A percentile compares a stretch with the other conserved stretches of the same genome.
Evolutionary conservation across 805 yeast genomes (phyloP).

Genomic region (Saccharomycopsis fermentans): DNA sequence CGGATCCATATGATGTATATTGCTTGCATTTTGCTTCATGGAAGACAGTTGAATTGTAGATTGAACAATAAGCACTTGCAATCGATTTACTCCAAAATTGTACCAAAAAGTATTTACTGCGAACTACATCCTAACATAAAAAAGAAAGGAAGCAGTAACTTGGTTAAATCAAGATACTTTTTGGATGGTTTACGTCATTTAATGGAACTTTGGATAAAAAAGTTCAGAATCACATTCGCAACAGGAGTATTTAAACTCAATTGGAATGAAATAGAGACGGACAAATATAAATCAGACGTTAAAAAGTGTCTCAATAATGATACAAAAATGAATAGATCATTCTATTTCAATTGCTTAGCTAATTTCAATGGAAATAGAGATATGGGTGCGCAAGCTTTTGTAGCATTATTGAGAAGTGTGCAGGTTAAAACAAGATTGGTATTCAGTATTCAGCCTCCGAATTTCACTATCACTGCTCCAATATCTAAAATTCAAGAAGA

Average conservation of each 20-base stretch:
- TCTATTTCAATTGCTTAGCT: constrained; percentile 35
- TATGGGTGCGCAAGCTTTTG: constrained; percentile 79
- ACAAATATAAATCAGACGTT: constrained; percentile 28
- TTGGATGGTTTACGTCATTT: constrained; percentile 68
- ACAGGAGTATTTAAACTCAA: constrained; percentile 30
- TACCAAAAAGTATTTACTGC: constrained; percentile 38
- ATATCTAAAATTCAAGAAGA: background rate
- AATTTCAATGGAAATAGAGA: constrained; percentile 63
- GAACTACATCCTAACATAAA: constrained; percentile 40
- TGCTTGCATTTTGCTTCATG: constrained; percentile 54
- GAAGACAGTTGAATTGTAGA: constrained; percentile 65
- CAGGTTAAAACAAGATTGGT: constrained; percentile 67
- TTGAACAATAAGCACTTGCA: constrained; percentile 41
- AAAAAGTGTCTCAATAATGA: constrained; percentile 20
- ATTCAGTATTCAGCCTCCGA: constrained; percentile 85
- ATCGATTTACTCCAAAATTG: constrained; percentile 30
- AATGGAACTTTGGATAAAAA: constrained; percentile 49
- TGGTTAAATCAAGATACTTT: constrained; percentile 53
- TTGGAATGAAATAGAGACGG: constrained; percentile 36
- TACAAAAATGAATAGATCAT: constrained; percentile 23
- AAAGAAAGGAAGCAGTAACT: constrained; percentile 27
- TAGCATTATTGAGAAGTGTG: constrained; percentile 58
- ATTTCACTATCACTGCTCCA: constrained; percentile 39
- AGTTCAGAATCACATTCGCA: constrained; percentile 38
- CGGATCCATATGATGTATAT: constrained; percentile 50